Base-by-base conservation (phyloP, 2,329 filamentous ascomycete species). In the Penicillium polonicum region DNA sequence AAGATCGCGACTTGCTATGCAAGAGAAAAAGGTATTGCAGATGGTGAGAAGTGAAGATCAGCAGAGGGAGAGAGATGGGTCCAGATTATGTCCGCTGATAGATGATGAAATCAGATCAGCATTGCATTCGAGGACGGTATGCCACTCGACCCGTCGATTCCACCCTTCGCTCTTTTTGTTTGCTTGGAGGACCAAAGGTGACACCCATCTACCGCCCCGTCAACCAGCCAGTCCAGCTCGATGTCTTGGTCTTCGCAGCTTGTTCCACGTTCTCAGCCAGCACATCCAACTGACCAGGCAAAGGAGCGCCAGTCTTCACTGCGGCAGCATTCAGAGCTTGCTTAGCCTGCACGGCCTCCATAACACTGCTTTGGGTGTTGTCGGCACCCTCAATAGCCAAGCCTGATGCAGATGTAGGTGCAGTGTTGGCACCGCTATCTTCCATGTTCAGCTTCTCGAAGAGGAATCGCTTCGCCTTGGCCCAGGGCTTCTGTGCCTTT, bases 161-260 rank as follows among this genome's bases (percentile, higher is more conserved):
- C 48, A 27, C 12, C 31, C 31, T 56, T 35, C 41, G 52, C 31
- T 56, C 52, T 27, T 58, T 48, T 57, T 48, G 27, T 43, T 50
- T 55, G 19, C 38, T 42, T 15, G 15, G n/a, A 23, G 29, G 35
- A 45, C 38, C 29, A 43, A 49, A 51, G 10, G 10, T 42, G 15
- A 13, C 12, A 33, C 31, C 33, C 42, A 19, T 60, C 60, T 68
- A 76, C 62, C 73, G 71, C 31, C 74, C 72, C 25, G 70, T 74
- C 55, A 76, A 59, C 74, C 75, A 76, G 60, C 72, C 71, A 52
- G 65, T 73, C 75, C 75, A 77, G 61, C 75, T 69, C 61, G 68
- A 69, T 44, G 71, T 64, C 48, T 67, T 70, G 51, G 72, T 65
- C 65, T 76, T 77, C 25, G 69, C 68, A 52, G 70, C 71, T 1